Percentiles rank a stretch among this genome's conserved stretches.
Evolutionary conservation across 75 land plant species (phyloP).

Genomic region (Selaginella moellendorffii): DNA sequence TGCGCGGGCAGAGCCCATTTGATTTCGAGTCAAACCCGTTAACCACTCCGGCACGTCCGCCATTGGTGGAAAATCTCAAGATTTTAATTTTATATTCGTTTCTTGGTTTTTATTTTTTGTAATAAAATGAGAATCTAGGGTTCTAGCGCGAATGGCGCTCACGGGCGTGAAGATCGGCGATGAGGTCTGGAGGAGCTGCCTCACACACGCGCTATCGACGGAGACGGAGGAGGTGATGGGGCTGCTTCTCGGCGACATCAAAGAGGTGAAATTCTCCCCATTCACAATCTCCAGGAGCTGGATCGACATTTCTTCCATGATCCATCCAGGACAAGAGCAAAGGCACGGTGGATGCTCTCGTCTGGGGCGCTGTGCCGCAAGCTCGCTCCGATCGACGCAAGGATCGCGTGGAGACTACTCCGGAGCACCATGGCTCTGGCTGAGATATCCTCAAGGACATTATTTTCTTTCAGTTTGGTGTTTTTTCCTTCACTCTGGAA

Average conservation of each 20-base stretch:
- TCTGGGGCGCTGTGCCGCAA: conserved; percentile 94
- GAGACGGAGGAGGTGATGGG: conserved; percentile 99
- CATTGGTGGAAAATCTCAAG: no score
- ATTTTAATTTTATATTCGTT: no score
- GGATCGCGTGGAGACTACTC: conserved; percentile 94
- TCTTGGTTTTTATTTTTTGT: no score
- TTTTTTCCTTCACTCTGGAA: conserved; percentile 27
- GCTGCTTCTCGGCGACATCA: conserved; percentile 83
- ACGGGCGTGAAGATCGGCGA: conserved; percentile 64
- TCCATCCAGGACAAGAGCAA: no score
- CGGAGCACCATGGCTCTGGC: conserved; percentile 94
- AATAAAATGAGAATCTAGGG: no score
- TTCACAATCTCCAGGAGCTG: not conserved
- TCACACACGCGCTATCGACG: conserved; percentile 84
- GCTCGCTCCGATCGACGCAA: conserved; percentile 80
- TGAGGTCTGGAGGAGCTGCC: conserved; percentile 91
- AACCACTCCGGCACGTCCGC: conserved; percentile 19
- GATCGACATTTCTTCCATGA: not conserved
- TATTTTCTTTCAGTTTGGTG: not conserved
- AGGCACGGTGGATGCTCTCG: conserved; percentile 39
- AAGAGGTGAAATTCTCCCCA: conserved; percentile 20
- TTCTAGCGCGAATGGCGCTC: conserved; percentile 41
- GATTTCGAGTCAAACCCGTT: conserved; percentile 27
- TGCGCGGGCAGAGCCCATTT: conserved; percentile 29
- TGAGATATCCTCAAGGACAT: conserved; percentile 59